Conservation (phyloP, 139 green algal genomes). For the Zygnema circumcarinatum region DNA sequence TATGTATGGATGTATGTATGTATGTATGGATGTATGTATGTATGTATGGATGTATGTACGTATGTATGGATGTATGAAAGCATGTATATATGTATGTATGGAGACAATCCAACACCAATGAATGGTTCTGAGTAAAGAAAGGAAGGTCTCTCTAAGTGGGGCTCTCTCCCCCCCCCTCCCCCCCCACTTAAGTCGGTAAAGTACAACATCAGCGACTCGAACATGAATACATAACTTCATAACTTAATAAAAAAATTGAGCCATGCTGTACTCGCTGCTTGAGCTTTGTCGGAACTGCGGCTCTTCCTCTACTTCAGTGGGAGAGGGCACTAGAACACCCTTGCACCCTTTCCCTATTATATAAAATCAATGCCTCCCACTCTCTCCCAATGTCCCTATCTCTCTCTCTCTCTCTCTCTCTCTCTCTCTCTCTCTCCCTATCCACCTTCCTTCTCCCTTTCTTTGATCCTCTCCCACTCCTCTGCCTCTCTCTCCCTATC, state of each 20-base stretch:
- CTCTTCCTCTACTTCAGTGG: neutral
- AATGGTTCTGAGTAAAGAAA: too few relatives aligned
- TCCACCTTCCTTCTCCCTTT: neutral
- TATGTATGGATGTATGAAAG: too few relatives aligned
- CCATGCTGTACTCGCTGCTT: too few relatives aligned
- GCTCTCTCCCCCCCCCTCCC: too few relatives aligned
- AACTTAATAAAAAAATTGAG: too few relatives aligned
- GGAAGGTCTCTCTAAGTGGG: too few relatives aligned
- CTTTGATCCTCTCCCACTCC: neutral
- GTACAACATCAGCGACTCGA: neutral
- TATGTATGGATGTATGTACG: too few relatives aligned
- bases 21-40: too few relatives aligned
- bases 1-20: too few relatives aligned
- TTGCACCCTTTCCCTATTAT: neutral
- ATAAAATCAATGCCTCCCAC: neutral
- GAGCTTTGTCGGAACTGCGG: neutral
- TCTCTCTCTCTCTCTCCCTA: neutral
- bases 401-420: neutral
- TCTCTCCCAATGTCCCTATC: neutral
- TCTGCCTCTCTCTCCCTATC: neutral
- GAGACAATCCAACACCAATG: too few relatives aligned
- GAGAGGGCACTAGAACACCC: neutral
- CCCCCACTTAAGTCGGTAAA: neutral
- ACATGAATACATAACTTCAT: too few relatives aligned
- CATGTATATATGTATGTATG: too few relatives aligned